Evolutionary conservation across 441 rosid species (phyloP).

Genomic region (Corymbia citriodora): DNA sequence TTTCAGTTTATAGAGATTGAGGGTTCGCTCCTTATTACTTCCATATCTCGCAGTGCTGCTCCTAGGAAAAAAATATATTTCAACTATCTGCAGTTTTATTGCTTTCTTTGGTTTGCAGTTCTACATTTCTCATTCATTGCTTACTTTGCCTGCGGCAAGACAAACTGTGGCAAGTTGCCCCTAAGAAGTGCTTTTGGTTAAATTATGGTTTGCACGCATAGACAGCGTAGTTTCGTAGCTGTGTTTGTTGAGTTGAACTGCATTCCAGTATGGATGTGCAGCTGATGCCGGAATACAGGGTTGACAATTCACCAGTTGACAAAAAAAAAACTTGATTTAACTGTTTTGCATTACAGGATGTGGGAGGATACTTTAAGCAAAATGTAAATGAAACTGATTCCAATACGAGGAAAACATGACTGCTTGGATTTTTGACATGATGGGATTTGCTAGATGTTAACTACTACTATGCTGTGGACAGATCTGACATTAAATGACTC

Average conservation of each 20-base stretch:
- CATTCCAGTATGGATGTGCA: neutral
- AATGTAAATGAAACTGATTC: neutral
- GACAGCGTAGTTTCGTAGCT: neutral
- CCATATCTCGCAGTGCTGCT: neutral
- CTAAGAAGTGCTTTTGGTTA: neutral
- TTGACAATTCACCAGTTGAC: neutral
- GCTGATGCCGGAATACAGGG: neutral
- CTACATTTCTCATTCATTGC: neutral
- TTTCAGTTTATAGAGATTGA: neutral
- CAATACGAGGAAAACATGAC: neutral
- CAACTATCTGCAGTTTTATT: neutral
- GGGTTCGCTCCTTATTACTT: neutral
- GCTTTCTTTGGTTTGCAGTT: neutral
- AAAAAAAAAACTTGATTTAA: neutral
- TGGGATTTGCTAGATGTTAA: neutral
- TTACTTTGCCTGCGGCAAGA: neutral
- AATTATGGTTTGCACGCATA: neutral
- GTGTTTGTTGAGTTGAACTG: neutral
- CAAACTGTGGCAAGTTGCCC: neutral
- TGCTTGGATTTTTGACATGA: neutral
- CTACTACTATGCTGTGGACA: neutral
- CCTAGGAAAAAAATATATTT: neutral
- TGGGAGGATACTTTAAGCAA: neutral
- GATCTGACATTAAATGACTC: neutral
- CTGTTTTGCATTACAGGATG: neutral